Percentiles rank a stretch among this genome's conserved stretches.
phyloP scores from a whole-genome alignment of 306 rosid species.

The barrel medic (Medicago truncatula) region DNA sequence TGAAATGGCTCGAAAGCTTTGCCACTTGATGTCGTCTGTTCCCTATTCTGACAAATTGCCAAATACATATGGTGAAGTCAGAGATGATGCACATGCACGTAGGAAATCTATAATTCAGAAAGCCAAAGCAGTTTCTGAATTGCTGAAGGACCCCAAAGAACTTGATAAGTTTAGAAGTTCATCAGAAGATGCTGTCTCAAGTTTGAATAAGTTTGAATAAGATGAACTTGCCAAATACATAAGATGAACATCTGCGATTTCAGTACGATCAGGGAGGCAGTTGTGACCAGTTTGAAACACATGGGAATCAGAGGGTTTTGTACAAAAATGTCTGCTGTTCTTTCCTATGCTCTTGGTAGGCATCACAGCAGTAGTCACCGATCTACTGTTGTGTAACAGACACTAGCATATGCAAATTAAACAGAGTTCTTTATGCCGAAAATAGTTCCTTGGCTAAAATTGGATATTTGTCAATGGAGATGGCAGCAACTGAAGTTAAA shows the following conservation, averaged over 20 bases:
- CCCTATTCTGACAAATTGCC: constrained; percentile 78
- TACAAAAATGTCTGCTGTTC: not conserved
- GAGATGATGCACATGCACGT: constrained; percentile 53
- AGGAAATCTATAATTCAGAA: constrained; percentile 67
- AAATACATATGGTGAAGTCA: constrained; percentile 57
- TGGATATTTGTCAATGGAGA: constrained; percentile 15
- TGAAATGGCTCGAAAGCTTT: constrained; percentile 65
- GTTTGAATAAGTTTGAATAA: not conserved
- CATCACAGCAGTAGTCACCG: constrained; percentile 24
- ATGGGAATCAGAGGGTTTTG: constrained; percentile 40
- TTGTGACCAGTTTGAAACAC: constrained; percentile 16
- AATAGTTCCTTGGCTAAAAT: constrained; percentile 24
- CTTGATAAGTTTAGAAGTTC: constrained; percentile 57
- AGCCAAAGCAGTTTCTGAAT: constrained; percentile 75
- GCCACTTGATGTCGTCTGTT: constrained; percentile 75
- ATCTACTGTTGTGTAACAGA: constrained; percentile 13
- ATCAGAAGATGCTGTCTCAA: constrained; percentile 52
- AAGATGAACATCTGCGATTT: constrained; percentile 36
- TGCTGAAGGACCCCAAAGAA: constrained; percentile 76
- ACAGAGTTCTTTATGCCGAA: not conserved
- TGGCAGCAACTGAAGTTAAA: constrained; percentile 28
- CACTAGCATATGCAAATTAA: constrained; percentile 6
- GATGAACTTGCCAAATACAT: not conserved
- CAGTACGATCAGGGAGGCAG: constrained; percentile 31
- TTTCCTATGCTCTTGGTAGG: not conserved